Base-by-base conservation (phyloP, 176 grass and related monocot species). In the Aechmea fasciata region DNA sequence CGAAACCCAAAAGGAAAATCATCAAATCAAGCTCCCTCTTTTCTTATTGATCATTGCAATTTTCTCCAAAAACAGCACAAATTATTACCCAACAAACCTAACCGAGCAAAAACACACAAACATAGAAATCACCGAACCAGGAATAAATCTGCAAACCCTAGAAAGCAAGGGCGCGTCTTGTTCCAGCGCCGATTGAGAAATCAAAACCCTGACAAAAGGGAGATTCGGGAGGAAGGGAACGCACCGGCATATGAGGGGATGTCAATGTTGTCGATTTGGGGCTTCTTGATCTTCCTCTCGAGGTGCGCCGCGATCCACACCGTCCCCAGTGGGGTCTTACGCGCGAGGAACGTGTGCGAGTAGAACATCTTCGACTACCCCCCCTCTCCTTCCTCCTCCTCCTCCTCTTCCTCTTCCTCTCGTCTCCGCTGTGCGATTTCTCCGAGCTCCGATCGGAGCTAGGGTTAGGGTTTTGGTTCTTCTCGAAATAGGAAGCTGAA, bases 271-370 rank as follows among this genome's bases (percentile, higher is more conserved):
- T 97, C 89, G 74, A 97, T 77, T 74, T 92, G 94, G 63, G 69
- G 71, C 72, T 87, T 92, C 84, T 97, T 97, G 49, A 92, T 84
- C 85, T 83, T 92, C 74, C 85, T 68, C 86, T 97, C 77, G 18
- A 97, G 77, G 79, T 97, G 94, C 52, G 94, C 94, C 29, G 94
- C 94, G 65, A 97, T 85, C 94, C 89, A 97, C 52, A 97, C 81
- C 52, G 84, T 83, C 24, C 84, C 79, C 10, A 92, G 64, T 14
- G 89, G 72, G 70, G 77, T 85, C 54, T 97, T 97, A 81, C 77
- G 73, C 14, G 79, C 94, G 13, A 97, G 84, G 68, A 97, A 79
- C 12, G 84, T 85, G 70, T 89, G 94, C 10, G 89, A 97, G 78
- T 92, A 97, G 86, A 97, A 97, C 89, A 97, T 90, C 22, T 62